These are phyloP conservation scores for Prunus campanulata DNA, from an alignment of 306 rosid genomes.

Conservation along the genomic window DNA sequence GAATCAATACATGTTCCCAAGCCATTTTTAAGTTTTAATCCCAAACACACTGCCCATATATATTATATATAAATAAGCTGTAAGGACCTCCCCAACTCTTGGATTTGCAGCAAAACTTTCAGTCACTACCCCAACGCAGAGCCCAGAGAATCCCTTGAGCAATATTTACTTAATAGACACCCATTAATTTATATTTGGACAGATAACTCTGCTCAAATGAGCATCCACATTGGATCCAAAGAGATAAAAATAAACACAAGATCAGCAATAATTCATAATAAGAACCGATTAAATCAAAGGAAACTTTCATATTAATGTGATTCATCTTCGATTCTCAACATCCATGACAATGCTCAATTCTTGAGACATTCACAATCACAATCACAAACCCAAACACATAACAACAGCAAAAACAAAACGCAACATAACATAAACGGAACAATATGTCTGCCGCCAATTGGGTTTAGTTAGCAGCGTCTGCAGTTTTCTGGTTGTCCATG, in stretches of 20 bases:
- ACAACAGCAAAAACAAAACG: background rate
- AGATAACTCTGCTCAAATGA: background rate
- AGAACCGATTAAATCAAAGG: background rate
- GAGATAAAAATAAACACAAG: background rate
- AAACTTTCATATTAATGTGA: background rate
- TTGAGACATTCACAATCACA: constrained; percentile 6
- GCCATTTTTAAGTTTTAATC: background rate
- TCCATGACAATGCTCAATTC: background rate
- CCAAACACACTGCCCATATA: background rate
- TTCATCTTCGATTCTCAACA: background rate
- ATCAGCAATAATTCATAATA: background rate
- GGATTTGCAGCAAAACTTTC: background rate
- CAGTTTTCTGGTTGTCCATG: background rate
- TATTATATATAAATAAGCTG: background rate
- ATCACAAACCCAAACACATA: background rate
- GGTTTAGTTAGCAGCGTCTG: constrained; percentile 2
- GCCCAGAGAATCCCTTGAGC: background rate
- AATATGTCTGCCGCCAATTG: background rate
- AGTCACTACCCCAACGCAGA: background rate
- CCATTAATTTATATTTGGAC: background rate
- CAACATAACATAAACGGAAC: background rate
- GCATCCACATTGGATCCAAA: background rate
- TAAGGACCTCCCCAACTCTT: background rate
- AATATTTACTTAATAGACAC: background rate
- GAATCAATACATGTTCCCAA: background rate